A percentile compares a stretch with the other conserved stretches of the same genome.
Evolutionary conservation across 495 filamentous ascomycete genomes (phyloP).

Genomic region (Halenospora varia): DNA sequence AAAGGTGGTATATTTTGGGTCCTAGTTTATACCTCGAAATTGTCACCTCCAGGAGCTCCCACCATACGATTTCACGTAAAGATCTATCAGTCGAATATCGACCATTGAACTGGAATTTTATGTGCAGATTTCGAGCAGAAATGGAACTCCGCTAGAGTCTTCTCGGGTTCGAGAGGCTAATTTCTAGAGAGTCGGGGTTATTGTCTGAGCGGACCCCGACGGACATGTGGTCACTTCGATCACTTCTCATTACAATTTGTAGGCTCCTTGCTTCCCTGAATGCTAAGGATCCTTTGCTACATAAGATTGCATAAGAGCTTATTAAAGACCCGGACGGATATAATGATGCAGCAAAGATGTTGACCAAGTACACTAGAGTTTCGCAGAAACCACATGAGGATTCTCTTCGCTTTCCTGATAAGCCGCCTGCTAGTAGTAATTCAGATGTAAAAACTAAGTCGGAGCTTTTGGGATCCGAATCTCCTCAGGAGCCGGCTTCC

Average conservation of each 20-base stretch:
- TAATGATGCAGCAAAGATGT: neutral
- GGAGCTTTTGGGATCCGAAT: too few species aligned
- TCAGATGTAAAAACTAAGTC: too few species aligned
- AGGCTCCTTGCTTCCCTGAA: neutral
- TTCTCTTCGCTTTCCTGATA: neutral
- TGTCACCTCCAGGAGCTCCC: neutral
- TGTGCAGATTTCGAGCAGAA: neutral
- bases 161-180: too few species aligned
- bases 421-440: too few species aligned
- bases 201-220: neutral
- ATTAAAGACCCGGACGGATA: neutral
- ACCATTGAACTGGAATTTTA: neutral
- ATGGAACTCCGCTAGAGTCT: neutral
- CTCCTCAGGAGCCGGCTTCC: too few species aligned
- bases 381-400: neutral
- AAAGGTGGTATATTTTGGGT: conserved; percentile 17
- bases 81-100: neutral
- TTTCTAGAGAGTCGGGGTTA: neutral
- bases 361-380: neutral
- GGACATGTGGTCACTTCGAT: neutral
- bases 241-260: neutral
- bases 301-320: neutral
- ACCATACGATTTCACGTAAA: neutral
- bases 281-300: neutral
- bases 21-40: neutral